These are phyloP conservation scores for Suhomyces faveliae DNA, from an alignment of 805 yeast genomes.

Conservation along the genomic window DNA sequence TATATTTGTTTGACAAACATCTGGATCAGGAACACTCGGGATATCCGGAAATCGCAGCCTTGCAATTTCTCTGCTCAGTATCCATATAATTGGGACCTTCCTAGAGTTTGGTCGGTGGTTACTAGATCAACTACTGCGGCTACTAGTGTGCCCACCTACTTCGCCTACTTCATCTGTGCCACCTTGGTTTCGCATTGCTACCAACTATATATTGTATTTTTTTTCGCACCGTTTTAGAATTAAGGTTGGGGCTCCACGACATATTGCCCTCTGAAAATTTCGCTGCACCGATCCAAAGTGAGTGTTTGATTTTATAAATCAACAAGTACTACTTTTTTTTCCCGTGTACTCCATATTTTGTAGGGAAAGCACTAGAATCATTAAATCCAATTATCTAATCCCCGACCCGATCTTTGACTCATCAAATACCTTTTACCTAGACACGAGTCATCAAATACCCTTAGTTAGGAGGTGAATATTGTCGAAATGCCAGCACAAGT, in stretches of 20 bases:
- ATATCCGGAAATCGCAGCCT: background rate
- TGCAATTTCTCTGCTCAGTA: background rate
- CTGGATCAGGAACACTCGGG: constrained; percentile 1
- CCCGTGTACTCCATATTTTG: background rate
- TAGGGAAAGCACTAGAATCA: background rate
- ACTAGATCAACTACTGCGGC: background rate
- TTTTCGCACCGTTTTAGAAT: background rate
- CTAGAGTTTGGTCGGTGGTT: background rate
- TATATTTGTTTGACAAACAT: background rate
- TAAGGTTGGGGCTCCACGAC: background rate
- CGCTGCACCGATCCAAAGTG: background rate
- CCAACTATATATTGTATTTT: background rate
- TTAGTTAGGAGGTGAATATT: background rate
- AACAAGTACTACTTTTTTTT: background rate
- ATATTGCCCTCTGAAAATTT: background rate
- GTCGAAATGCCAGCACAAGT: background rate
- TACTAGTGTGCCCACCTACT: background rate
- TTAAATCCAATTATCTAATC: too few relatives aligned
- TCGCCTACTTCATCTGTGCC: background rate
- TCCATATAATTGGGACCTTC: background rate
- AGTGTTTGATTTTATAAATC: background rate
- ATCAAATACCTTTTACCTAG: too few relatives aligned
- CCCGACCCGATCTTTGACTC: too few relatives aligned
- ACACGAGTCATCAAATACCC: too few relatives aligned
- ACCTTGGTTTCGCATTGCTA: background rate